Evolutionary conservation across 2,329 filamentous ascomycete species (phyloP), one percentile per base, ranked within the genome.

Genomic region (Botrytis fabae): DNA sequence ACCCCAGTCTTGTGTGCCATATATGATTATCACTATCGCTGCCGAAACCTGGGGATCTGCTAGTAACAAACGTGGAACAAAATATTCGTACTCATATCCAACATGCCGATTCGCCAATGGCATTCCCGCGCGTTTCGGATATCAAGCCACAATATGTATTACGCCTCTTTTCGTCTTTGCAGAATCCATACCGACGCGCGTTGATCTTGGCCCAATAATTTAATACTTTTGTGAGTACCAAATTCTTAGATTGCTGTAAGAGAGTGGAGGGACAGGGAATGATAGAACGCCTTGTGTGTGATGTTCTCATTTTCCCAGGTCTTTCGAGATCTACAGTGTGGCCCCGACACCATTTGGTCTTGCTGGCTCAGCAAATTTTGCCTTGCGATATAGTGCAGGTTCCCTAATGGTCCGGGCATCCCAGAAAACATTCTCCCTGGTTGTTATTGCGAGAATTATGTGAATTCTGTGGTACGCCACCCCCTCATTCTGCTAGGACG

Each of bases 11-110:
- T 42, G 9, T 16, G 18, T 32, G 48, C n/a, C 38, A 48, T 69
- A 57, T 57, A 69, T 69, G 20, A 57, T 25, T 9, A 9, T 22
- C 18, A 22, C 54, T 69, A 69, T 69, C 18, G 57, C 18, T 69
- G 65, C 48, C 65, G 38, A 68, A 69, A 57, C 48, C 48, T 66
- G 64, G 64, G 32, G 32, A 54, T 66, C 14, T 35, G 16, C 46
- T 57, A 40, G 40, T 57, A 5, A 32, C 4, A 38, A 28, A 57
- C 12, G 35, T 32, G 12, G 35, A 28, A 14, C 35, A 14, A 22
- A 51, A 10, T 16, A 20, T 16, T 38, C 28, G 35, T 18, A 16
- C 48, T 69, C 16, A 57, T n/a, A 42, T 57, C 20, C 18, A 51
- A 44, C 28, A 57, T 69, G 65, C 48, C 65, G 48, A 69, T 57